A percentile compares a stretch with the other conserved stretches of the same genome.
Conservation (phyloP, 257 asterid species). For the Scutellaria baicalensis region DNA sequence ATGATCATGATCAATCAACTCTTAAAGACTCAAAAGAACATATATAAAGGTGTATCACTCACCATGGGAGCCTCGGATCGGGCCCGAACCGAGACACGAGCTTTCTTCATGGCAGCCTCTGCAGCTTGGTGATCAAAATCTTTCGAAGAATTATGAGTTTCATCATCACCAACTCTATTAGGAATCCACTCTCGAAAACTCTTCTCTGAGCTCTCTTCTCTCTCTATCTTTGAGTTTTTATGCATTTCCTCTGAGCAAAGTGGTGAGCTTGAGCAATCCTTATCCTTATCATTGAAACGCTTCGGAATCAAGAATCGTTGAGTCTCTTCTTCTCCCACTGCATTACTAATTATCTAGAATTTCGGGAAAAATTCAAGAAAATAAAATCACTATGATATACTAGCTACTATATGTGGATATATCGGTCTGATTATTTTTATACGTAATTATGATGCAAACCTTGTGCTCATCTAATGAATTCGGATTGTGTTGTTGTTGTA, state of each 20-base stretch:
- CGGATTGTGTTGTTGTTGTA: slow-evolving; percentile 18
- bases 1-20: too few relatives aligned
- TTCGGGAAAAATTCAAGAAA: background rate
- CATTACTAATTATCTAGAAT: background rate
- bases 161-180: background rate
- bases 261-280: slow-evolving; percentile 19
- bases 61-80: slow-evolving; percentile 34
- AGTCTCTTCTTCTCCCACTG: slow-evolving; percentile 2
- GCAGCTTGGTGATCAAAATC: slow-evolving; percentile 10
- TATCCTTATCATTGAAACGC: background rate
- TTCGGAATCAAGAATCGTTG: background rate
- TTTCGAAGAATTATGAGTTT: slow-evolving; percentile 1
- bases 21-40: too few relatives aligned
- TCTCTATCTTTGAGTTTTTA: background rate
- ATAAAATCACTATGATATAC: background rate
- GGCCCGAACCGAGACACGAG: slow-evolving; percentile 44
- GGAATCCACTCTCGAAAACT: slow-evolving; percentile 12
- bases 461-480: slow-evolving; percentile 4
- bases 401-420: too few relatives aligned
- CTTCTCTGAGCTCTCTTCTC: slow-evolving; percentile 7
- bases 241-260: background rate
- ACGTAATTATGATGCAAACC: slow-evolving; percentile 11
- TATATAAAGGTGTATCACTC: background rate
- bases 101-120: slow-evolving; percentile 34
- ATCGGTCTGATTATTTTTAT: too few relatives aligned